phyloP scores from a whole-genome alignment of 441 rosid genomes.

The Adansonia rubrostipa region DNA sequence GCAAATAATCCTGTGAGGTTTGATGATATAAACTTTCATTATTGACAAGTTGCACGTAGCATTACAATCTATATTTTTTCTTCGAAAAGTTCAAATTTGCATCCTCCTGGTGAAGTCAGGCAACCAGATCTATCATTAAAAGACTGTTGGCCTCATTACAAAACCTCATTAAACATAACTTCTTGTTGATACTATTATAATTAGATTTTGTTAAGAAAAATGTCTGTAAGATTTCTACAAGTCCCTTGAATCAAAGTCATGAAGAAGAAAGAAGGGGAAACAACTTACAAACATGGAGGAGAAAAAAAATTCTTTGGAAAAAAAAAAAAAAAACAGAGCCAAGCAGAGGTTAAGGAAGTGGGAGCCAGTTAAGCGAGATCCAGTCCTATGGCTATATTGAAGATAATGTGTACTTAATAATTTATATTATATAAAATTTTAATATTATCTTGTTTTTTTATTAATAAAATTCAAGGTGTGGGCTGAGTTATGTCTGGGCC shows the following conservation, averaged over 20 bases:
- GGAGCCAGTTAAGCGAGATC: background rate
- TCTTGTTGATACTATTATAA: background rate
- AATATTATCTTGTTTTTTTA: no score
- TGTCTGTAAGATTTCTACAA: no score
- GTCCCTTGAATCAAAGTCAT: background rate
- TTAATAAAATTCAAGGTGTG: background rate
- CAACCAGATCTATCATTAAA: background rate
- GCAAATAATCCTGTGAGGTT: background rate
- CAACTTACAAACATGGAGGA: no score
- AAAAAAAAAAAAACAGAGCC: background rate
- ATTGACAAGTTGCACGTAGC: background rate
- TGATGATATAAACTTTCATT: background rate
- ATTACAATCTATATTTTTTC: no score
- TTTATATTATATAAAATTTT: no score
- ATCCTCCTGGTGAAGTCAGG: background rate
- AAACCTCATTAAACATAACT: no score
- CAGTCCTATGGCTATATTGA: background rate
- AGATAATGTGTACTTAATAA: no score
- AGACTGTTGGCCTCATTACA: background rate
- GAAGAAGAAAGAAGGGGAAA: background rate
- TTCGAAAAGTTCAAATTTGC: background rate
- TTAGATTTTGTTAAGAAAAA: background rate
- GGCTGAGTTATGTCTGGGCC: background rate
- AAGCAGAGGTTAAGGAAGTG: background rate
- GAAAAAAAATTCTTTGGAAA: background rate